These are phyloP conservation scores for Coemansia biformis DNA, from an alignment of 192 early-diverging fungal genomes.

Conservation along the genomic window DNA sequence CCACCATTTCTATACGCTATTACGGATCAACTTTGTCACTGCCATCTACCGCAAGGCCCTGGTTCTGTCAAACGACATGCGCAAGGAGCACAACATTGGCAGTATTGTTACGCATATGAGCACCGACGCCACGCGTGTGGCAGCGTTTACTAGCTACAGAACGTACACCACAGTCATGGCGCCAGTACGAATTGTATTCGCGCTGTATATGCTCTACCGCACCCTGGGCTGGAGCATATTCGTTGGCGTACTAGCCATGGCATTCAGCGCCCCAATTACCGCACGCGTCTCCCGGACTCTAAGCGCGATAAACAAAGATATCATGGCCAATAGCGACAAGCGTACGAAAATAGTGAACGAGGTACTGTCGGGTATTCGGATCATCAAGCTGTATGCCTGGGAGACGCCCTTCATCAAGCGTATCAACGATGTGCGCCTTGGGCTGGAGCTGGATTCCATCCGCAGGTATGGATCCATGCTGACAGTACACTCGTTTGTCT, in stretches of 20 bases:
- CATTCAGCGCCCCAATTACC: slow-evolving; percentile 81
- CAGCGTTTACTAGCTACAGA: slow-evolving; percentile 62
- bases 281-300: slow-evolving; percentile 63
- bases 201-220: slow-evolving; percentile 73
- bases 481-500: slow-evolving; percentile 31
- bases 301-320: slow-evolving; percentile 69
- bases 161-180: slow-evolving; percentile 75
- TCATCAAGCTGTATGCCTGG: slow-evolving; percentile 71
- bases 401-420: slow-evolving; percentile 49
- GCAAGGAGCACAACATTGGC: slow-evolving; percentile 79
- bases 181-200: slow-evolving; percentile 75
- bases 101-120: slow-evolving; percentile 74
- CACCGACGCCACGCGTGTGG: slow-evolving; percentile 64
- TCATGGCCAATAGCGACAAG: slow-evolving; percentile 67
- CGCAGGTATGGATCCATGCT: slow-evolving; percentile 27
- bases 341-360: slow-evolving; percentile 68
- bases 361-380: slow-evolving; percentile 57
- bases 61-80: slow-evolving; percentile 70
- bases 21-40: slow-evolving; percentile 71
- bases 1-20: slow-evolving; percentile 73
- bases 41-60: slow-evolving; percentile 90
- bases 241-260: slow-evolving; percentile 79
- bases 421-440: slow-evolving; percentile 33
- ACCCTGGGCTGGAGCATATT: slow-evolving; percentile 80
- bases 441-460: slow-evolving; percentile 37